Evolutionary conservation across 331 rosid genomes (phyloP), one percentile per base, ranked within the genome.

Genomic region (Dryas integrifolia): DNA sequence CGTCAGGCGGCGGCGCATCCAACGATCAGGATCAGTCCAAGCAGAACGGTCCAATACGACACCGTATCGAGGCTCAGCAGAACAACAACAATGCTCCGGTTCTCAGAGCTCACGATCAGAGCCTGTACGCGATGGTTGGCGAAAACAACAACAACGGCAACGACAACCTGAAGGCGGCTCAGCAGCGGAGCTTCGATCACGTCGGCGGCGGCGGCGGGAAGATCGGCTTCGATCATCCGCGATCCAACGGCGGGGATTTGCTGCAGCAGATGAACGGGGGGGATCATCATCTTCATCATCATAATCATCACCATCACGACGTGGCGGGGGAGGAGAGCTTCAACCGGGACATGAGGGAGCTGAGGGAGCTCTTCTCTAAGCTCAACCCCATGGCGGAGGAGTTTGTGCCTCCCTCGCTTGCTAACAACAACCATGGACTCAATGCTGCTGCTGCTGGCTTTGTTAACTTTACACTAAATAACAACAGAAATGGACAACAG

Each of bases 351-450:
- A 75, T 80, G 84, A 70, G 80, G 74, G 84, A 80, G 70, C 67
- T 80, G 70, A 75, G 84, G 69, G 84, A 80, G 80, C 80, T 80
- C 4, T 75, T 80, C 73, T 80, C 84, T 4, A 80, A 80, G 80
- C 80, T 80, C 57, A 80, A 80, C 15, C 84, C 84, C 56, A 75
- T 75, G 84, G 84, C 84, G 5, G 80, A 75, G 84, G 84, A 80
- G 81, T 80, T 80, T 52, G 84, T 80, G 48, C 84, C 84, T 16
- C 77, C 84, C 0, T 80, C 84, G 0, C 84, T 70, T 66, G 76
- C 76, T 40, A 79, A 47, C 40, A 76, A 69, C 40, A 24, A 49
- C 24, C 65, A 55, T 45, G 83, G 83, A 63, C 16, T 74, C 61
- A 80, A n/a, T 72, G 73, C 35, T 30, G 35, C 35, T 30, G 35